Percentiles rank a stretch among this genome's conserved stretches.
These are phyloP conservation scores for Magnolia officinalis DNA, from an alignment of 164 flowering plant genomes.

Conservation along the genomic window DNA sequence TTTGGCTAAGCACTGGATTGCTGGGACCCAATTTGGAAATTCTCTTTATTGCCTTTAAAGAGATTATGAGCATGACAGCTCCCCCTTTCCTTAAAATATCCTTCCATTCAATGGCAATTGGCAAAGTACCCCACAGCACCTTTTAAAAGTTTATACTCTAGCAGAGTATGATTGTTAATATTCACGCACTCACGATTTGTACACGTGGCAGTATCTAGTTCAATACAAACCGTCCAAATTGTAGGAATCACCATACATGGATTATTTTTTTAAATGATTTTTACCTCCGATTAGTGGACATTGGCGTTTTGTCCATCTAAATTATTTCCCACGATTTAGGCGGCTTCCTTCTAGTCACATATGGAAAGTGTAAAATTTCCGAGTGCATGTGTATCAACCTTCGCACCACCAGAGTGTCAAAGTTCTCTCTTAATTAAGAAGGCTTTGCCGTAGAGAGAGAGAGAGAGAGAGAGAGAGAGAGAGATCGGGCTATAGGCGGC, in stretches of 20 bases:
- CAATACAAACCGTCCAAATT: not conserved
- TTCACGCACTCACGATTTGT: not conserved
- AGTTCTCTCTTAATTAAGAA: too few relatives aligned
- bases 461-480: too few relatives aligned
- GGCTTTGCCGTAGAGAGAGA: too few relatives aligned
- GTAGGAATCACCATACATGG: too few relatives aligned
- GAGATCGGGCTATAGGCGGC: too few relatives aligned
- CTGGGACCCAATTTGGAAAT: not conserved
- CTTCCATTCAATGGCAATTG: not conserved
- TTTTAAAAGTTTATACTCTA: not conserved
- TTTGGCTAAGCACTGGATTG: not conserved
- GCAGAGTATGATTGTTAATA: not conserved
- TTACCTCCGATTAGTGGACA: not conserved
- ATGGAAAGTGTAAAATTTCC: too few relatives aligned
- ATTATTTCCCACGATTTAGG: not conserved
- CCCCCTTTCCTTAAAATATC: not conserved
- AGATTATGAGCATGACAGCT: not conserved
- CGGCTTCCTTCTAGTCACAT: too few relatives aligned
- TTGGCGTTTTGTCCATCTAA: not conserved
- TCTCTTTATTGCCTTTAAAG: not conserved
- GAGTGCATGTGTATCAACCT: not conserved
- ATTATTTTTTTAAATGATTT: too few relatives aligned
- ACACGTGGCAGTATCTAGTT: too few relatives aligned
- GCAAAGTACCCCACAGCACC: not conserved
- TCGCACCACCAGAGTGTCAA: too few relatives aligned